These are phyloP conservation scores for Leccinum arenicola DNA, from an alignment of 768 basidiomycete species.

Conservation along the genomic window DNA sequence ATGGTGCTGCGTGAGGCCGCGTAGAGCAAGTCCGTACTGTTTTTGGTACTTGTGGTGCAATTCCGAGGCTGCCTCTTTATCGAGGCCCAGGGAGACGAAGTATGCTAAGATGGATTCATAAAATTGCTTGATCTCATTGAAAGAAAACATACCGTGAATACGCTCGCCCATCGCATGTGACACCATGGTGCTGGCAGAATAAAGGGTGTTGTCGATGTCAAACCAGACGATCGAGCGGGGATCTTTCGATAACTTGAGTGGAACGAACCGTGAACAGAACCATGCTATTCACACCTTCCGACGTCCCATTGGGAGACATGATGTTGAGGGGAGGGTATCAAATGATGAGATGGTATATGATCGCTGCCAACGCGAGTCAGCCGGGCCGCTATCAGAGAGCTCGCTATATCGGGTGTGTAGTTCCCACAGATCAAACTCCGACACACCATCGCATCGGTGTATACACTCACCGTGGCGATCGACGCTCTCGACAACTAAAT, in stretches of 20 bases:
- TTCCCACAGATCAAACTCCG: slow-evolving; percentile 30
- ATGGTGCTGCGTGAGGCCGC: slow-evolving; percentile 75
- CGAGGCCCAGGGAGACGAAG: slow-evolving; percentile 68
- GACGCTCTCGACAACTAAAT: slow-evolving; percentile 32
- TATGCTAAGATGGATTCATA: slow-evolving; percentile 47
- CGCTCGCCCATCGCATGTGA: slow-evolving; percentile 75
- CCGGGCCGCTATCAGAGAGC: not conserved
- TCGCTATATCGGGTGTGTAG: slow-evolving; percentile 16
- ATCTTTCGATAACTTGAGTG: slow-evolving; percentile 36
- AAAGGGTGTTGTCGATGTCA: slow-evolving; percentile 88
- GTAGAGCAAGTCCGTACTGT: slow-evolving; percentile 78
- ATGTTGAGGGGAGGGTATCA: slow-evolving; percentile 22
- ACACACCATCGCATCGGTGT: slow-evolving; percentile 8
- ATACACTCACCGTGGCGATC: slow-evolving; percentile 19
- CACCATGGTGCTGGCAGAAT: slow-evolving; percentile 72
- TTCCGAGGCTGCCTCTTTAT: slow-evolving; percentile 62
- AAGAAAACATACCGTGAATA: slow-evolving; percentile 59
- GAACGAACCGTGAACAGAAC: not conserved
- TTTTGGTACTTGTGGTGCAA: slow-evolving; percentile 74
- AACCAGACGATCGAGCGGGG: slow-evolving; percentile 68
- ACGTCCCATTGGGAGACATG: slow-evolving; percentile 21
- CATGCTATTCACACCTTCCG: slow-evolving; percentile 23
- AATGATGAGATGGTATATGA: slow-evolving; percentile 7
- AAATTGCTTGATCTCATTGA: not conserved
- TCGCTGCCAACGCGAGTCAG: not conserved